Base-by-base conservation (phyloP, 2,329 filamentous ascomycete species). In the Cytospora chrysosperma region DNA sequence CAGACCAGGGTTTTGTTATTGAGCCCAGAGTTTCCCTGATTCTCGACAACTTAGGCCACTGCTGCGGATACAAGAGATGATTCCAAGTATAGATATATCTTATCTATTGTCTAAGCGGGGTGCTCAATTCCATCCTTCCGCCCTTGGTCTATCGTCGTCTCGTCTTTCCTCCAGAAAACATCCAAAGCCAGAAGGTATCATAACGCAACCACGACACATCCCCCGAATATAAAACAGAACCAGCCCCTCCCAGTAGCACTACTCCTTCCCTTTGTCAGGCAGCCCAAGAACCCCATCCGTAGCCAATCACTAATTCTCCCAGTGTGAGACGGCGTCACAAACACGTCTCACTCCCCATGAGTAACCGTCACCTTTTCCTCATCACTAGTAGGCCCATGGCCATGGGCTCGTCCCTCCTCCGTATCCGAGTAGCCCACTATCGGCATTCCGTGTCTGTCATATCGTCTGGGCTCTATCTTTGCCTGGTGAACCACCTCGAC, bases 371-470 rank as follows among this genome's bases (percentile, higher is more conserved):
- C 51, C 62, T 64, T 61, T 30, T 64, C 56, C 43, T 55, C 47
- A 6, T 56, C 62, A 21, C 58, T 57, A 10, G 15, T 30, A 3
- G 49, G 27, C 3, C 51, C 57, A 17, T 62, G 64, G 0, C 49
- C 43, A 9, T 64, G 61, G 0, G 30, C 34, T 1, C 50, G 61
- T 10, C 69, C 66, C 56, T 65, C 68, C 64, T 73, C 72, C 7
- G 71, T 74, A 61, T 77, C 72, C 66, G 78, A 75, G 49, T 78
- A 75, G 3, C 76, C 70, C 49, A 84, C 80, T 51, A 87, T 78
- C 51, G 85, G 72, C 72, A 86, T 82, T 67, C 85, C 85, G 63
- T 86, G 79, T 77, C 83, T 85, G 65, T 83, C 84, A 68, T 86
- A 87, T 43, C 82, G 78, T 6, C 76, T 77, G 0, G 85, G 85